A percentile compares a stretch with the other conserved stretches of the same genome.
These are phyloP conservation scores for Nigrospora sphaerica DNA, from an alignment of 2,329 filamentous ascomycete genomes.

Conservation along the genomic window DNA sequence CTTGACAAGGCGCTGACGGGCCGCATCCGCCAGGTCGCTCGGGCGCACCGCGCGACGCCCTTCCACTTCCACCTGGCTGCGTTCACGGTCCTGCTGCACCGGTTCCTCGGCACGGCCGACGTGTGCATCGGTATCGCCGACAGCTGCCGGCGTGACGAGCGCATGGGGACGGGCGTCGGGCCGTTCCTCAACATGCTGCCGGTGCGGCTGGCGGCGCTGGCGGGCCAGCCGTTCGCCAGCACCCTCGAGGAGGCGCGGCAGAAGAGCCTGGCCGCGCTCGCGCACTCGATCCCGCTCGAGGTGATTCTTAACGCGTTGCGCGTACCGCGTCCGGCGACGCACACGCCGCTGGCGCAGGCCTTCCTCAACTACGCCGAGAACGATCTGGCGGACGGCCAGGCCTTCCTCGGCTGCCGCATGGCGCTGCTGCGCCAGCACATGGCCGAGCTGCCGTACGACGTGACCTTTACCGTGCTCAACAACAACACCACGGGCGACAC, in stretches of 20 bases:
- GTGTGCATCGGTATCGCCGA: background rate
- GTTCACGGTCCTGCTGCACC: background rate
- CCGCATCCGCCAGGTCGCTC: background rate
- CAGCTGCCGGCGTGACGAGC: background rate
- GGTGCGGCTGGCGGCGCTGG: background rate
- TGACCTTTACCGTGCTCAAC: background rate
- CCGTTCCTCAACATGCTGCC: background rate
- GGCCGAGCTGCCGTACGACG: constrained; percentile 2
- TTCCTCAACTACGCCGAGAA: constrained; percentile 4
- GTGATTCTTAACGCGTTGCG: background rate
- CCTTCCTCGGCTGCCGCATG: background rate
- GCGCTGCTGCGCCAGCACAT: background rate
- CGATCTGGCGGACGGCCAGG: background rate
- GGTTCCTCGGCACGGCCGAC: background rate
- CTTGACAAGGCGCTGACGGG: background rate
- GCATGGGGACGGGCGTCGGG: background rate
- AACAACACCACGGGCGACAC: background rate
- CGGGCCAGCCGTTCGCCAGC: background rate
- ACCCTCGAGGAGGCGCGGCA: background rate
- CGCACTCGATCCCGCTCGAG: background rate
- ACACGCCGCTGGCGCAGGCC: constrained; percentile 3
- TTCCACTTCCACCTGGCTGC: background rate
- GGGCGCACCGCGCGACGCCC: background rate
- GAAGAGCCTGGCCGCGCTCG: background rate
- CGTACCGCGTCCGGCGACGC: background rate